A percentile compares a stretch with the other conserved stretches of the same genome.
These are phyloP conservation scores for Neofusicoccum sp. DNA, from an alignment of 2,329 filamentous ascomycete species.

Conservation along the genomic window DNA sequence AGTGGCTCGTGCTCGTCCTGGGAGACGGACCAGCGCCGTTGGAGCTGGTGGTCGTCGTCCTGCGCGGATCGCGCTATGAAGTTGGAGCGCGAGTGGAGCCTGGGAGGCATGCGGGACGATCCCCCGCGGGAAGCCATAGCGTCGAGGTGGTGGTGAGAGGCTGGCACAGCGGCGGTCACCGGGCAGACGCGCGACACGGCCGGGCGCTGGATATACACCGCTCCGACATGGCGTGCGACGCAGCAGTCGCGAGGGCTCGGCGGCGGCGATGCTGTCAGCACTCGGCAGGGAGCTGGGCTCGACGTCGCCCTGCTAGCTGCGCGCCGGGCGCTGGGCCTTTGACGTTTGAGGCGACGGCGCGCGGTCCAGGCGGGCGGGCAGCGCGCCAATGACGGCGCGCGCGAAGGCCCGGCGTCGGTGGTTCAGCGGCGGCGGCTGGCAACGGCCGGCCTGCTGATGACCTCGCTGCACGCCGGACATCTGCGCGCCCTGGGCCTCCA, in stretches of 20 bases:
- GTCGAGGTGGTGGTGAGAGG: background rate
- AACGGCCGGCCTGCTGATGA: background rate
- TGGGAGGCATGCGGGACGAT: slow-evolving; percentile 21
- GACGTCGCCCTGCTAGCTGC: background rate
- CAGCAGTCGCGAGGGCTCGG: background rate
- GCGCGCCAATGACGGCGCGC: background rate
- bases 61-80: slow-evolving; percentile 50
- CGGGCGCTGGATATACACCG: background rate
- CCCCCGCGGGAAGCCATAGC: slow-evolving; percentile 15
- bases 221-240: background rate
- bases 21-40: slow-evolving; percentile 40
- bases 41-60: slow-evolving; percentile 49
- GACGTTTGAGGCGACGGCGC: background rate
- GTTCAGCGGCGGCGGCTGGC: background rate
- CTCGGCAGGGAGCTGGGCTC: background rate
- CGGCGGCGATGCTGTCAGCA: background rate
- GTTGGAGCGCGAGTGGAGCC: slow-evolving; percentile 30
- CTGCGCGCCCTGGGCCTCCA: slow-evolving; percentile 18
- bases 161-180: background rate
- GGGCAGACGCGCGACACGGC: background rate
- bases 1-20: slow-evolving; percentile 33
- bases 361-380: background rate
- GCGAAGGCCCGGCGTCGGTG: background rate
- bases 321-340: background rate
- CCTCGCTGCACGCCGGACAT: slow-evolving; percentile 4